Percentiles rank a stretch among this genome's conserved stretches.
phyloP scores from a whole-genome alignment of 257 asterid species.

The Gentiana dahurica region DNA sequence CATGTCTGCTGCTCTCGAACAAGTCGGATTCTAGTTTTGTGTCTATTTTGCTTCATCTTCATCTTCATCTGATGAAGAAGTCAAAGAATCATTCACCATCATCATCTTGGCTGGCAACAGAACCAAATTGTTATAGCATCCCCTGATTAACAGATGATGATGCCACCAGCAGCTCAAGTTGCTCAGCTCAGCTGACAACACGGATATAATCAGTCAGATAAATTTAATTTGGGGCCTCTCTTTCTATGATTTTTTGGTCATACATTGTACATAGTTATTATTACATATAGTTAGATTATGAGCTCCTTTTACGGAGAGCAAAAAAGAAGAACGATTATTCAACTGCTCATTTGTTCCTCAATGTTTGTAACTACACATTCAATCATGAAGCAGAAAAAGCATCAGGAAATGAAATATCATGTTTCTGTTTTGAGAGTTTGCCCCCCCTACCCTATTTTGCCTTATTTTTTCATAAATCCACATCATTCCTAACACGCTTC shows the following conservation, averaged over 20 bases:
- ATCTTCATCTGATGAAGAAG: slow-evolving; percentile 10
- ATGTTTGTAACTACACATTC: slow-evolving; percentile 23
- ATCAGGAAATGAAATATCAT: slow-evolving; percentile 8
- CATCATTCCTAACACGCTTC: too few relatives aligned
- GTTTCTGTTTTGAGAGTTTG: not conserved
- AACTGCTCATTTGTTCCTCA: slow-evolving; percentile 16
- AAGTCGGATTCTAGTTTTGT: slow-evolving; percentile 31
- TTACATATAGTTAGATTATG: slow-evolving; percentile 20
- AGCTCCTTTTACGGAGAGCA: slow-evolving; percentile 58
- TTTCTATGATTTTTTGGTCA: slow-evolving; percentile 22
- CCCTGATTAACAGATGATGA: slow-evolving; percentile 1
- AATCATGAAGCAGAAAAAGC: slow-evolving; percentile 8
- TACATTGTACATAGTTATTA: slow-evolving; percentile 59
- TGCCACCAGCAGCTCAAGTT: slow-evolving; percentile 3
- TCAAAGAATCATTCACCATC: too few relatives aligned
- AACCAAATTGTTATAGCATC: not conserved
- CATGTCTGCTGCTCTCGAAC: slow-evolving; percentile 74
- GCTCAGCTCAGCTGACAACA: slow-evolving; percentile 1
- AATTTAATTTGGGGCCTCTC: slow-evolving; percentile 11
- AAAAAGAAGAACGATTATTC: slow-evolving; percentile 28
- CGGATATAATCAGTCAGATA: slow-evolving; percentile 9
- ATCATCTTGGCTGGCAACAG: too few relatives aligned
- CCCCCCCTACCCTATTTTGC: too few relatives aligned
- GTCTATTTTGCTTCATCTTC: slow-evolving; percentile 1
- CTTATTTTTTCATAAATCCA: too few relatives aligned